Base-by-base conservation (phyloP, 139 green algal species). In the Coccomyxa sp. region DNA sequence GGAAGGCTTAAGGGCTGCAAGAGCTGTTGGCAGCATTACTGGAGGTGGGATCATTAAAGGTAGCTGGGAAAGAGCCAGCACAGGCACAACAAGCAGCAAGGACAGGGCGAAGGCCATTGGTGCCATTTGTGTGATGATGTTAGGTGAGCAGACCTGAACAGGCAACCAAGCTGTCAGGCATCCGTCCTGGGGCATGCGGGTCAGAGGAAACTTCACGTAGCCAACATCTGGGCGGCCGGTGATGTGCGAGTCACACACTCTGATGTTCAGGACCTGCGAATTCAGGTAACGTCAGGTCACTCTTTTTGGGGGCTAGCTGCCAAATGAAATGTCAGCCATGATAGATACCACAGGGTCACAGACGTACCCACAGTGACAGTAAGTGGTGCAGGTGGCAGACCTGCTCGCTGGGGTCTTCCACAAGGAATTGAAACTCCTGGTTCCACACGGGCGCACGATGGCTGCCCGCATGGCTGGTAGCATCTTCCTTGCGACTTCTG, bases 351-450 rank as follows among this genome's bases (percentile, higher is more conserved):
- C 50, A 12, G 22, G 22, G n/a, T n/a, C n/a, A n/a, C n/a, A n/a
- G n/a, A n/a, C n/a, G n/a, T n/a, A n/a, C n/a, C n/a, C n/a, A n/a
- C n/a, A n/a, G n/a, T n/a, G n/a, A n/a, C n/a, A n/a, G 50, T 22
- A 12, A 64, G 3, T 64, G 22, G 5, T 64, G 50, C 18, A 22
- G 1, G 27, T 18, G 27, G 1, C 82, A 16, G 70, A 92, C 90
- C 92, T 96, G 92, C 7, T 40, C 81, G 0, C 80, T 50, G 0
- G 86, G 81, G 85, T 97, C 91, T 70, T 97, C 89, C 74, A 97
- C 94, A 81, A 98, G 84, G 70, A 98, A 96, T 84, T 98, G 91
- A 81, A 95, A 93, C 83, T 95, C 93, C 89, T 97, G 93, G 86
- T 98, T 97, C 94, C 94, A 98, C 31, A 95, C 88, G 9, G 93